Base-by-base conservation (phyloP, 2,329 filamentous ascomycete genomes). In the Phyllosticta citribraziliensis region DNA sequence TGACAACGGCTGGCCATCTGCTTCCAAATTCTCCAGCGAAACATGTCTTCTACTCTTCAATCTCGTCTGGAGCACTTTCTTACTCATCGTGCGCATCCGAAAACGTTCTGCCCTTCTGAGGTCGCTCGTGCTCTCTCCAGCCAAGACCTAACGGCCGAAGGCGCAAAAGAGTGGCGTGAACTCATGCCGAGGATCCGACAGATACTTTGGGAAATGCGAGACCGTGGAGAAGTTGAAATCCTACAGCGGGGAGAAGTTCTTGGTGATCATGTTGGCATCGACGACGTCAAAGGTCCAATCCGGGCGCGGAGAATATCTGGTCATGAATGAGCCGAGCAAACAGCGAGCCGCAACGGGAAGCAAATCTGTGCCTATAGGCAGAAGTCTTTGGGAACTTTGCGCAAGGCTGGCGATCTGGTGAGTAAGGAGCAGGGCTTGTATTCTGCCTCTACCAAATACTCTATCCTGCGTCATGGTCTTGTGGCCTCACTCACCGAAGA, bases 51-150 rank as follows among this genome's bases (percentile, higher is more conserved):
- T 27, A 25, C 60, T 47, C 65, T 70, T 59, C 64, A 56, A 20
- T 33, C 67, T 67, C 65, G 66, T 55, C 66, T 73, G 54, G 47
- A 66, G 40, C 63, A 62, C 30, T 67, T 76, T 24, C 66, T 77
- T 20, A 60, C 63, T 35, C 56, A 66, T 10, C 69, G 76, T 47
- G 65, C 67, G 19, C 71, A 68, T 56, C 80, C 79, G 11, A 81
- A 81, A 66, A 82, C 80, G 0, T 76, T 81, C 63, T 82, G 80
- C 65, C 80, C 79, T 3, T 81, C 79, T 14, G 79, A 81, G 68
- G 73, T 80, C 50, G 78, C 79, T 1, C 73, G 80, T 25, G 74
- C 77, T 0, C 67, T 81, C 9, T 74, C 76, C 14, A 19, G 62
- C 2, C 60, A 67, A 9, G 78, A 82, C 30, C 67, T 82, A 30